phyloP scores from a whole-genome alignment of 331 rosid species.

The Malus hybrid region DNA sequence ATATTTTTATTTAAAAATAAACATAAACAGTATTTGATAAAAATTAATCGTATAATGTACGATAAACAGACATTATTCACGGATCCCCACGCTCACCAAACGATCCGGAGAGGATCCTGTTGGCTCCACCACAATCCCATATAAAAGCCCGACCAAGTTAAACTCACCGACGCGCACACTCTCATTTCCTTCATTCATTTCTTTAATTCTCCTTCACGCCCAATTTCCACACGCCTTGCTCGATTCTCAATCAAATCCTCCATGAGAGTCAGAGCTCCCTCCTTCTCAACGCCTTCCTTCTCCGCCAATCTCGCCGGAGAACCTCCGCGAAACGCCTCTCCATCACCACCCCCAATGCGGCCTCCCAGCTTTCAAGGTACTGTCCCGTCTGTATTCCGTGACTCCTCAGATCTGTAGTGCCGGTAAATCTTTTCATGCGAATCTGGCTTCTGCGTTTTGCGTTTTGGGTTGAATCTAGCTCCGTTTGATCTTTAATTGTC shows the following conservation, averaged over 20 bases:
- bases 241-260: not conserved
- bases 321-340: conserved; percentile 7
- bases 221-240: not conserved
- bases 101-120: too few species aligned
- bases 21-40: too few species aligned
- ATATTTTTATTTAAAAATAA: too few species aligned
- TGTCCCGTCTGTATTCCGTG: conserved; percentile 5
- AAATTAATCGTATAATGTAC: too few species aligned
- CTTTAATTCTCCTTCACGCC: not conserved
- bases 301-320: not conserved
- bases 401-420: conserved; percentile 9
- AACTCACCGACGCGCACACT: not conserved
- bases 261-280: not conserved
- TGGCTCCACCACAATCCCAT: not conserved
- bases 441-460: not conserved
- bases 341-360: conserved; percentile 1
- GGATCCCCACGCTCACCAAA: too few species aligned
- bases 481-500: not conserved
- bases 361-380: conserved; percentile 11
- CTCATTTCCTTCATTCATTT: not conserved
- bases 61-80: too few species aligned
- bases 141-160: not conserved
- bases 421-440: not conserved
- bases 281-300: not conserved
- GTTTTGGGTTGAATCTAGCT: conserved; percentile 8